phyloP scores from a whole-genome alignment of 163 green algal genomes.

The Scenedesmus sp. region DNA sequence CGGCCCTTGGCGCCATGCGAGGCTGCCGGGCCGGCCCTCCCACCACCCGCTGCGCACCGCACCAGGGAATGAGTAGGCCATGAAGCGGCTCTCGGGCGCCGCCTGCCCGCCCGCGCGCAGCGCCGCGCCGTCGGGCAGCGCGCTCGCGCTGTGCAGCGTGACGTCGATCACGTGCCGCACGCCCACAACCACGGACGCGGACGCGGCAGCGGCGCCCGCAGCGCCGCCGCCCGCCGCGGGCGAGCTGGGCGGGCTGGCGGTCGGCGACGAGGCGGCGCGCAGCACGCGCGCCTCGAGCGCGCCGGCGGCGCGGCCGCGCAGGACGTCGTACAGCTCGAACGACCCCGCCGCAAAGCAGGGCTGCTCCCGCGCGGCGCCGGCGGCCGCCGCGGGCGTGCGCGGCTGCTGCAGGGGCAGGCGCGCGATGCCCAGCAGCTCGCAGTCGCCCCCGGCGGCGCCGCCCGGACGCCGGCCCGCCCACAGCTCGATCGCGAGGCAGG shows the following conservation, averaged over 20 bases:
- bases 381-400: slow-evolving; percentile 9
- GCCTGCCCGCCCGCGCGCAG: slow-evolving; percentile 1
- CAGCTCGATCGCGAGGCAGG: slow-evolving; percentile 25
- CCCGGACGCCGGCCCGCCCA: not conserved
- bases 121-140: not conserved
- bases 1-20: too few species aligned
- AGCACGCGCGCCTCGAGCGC: slow-evolving; percentile 8
- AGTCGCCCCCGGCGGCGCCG: not conserved
- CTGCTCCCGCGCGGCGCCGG: not conserved
- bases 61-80: slow-evolving; percentile 45
- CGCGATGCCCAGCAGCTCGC: slow-evolving; percentile 27
- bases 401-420: not conserved
- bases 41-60: too few species aligned
- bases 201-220: not conserved
- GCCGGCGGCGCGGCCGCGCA: slow-evolving; percentile 8
- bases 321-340: slow-evolving; percentile 36
- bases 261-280: too few species aligned
- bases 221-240: not conserved
- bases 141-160: slow-evolving; percentile 5
- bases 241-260: too few species aligned
- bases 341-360: slow-evolving; percentile 19
- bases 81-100: slow-evolving; percentile 30
- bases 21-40: too few species aligned
- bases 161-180: slow-evolving; percentile 40
- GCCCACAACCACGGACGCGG: not conserved